Base-by-base conservation (phyloP, 2,329 filamentous ascomycete genomes). In the Cordyceps militaris region DNA sequence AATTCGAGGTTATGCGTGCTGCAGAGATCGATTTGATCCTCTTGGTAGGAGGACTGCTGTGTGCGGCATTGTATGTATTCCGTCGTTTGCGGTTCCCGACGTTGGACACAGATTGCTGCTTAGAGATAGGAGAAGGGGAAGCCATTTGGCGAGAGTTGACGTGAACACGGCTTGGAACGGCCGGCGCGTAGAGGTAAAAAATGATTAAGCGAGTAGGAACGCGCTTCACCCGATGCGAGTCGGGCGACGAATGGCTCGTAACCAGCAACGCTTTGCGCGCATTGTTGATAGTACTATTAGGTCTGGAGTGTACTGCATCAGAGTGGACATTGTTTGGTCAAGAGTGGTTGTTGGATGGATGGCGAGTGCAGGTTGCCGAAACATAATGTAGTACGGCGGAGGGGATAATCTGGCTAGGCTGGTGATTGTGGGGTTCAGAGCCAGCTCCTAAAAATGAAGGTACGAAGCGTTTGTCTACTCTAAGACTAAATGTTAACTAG, bases 1-100 rank as follows among this genome's bases (percentile, higher is more conserved):
- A 66, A 42, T 58, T 64, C 21, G 54, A 52, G 32, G 52, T 16
- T 28, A 28, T 21, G 9, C 32, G 43, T 8, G 14, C 32, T 9
- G 24, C 16, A 14, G 52, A 21, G 21, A 13, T 47, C 16, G 23
- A 30, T 13, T 47, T 55, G 23, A 38, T 23, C 23, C 52, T 55
- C 32, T 55, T 47, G 4, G 30, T 3, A 23, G 42, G 52, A 28
- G 40, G 42, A 21, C 14, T 47, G 16, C 47, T 23, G 3, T 19
- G 21, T 47, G 42, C 23, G 16, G 32, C 19, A 28, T 48, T 26
- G 30, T 47, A 36, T 47, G 21, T 4, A 11, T 55, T 55, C 32
- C 3, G 23, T 10, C 52, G 3, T 56, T 56, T 56, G 32, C 30
- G 26, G 28, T 48, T 54, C 19, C 46, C 14, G 21, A 26, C 19